Evolutionary conservation across 2,329 filamentous ascomycete genomes (phyloP).

Genomic region (Fusarium torulosum): DNA sequence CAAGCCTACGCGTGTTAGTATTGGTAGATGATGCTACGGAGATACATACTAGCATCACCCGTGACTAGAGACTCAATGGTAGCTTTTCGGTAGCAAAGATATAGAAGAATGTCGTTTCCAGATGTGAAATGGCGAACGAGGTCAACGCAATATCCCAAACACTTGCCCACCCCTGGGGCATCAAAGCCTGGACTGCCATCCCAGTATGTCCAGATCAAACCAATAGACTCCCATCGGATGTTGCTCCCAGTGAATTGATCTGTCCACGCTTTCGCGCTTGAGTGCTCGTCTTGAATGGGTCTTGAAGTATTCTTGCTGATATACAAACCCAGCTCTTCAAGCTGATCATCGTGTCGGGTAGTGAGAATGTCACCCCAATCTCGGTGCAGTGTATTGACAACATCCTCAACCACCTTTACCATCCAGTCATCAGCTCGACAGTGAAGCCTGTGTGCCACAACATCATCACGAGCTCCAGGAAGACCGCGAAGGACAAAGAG

Average conservation of each 20-base stretch:
- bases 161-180: constrained; percentile 13
- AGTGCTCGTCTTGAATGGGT: constrained; percentile 53
- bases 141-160: constrained; percentile 51
- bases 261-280: constrained; percentile 54
- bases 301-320: constrained; percentile 56
- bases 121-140: constrained; percentile 46
- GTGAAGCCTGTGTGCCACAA: constrained; percentile 39
- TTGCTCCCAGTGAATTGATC: constrained; percentile 55
- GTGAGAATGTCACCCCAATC: constrained; percentile 50
- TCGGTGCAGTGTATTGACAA: constrained; percentile 51
- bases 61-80: constrained; percentile 55
- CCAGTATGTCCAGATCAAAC: constrained; percentile 52
- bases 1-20: constrained; percentile 47
- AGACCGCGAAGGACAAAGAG: constrained; percentile 55
- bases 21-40: rapidly evolving
- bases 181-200: constrained; percentile 10
- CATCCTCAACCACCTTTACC: constrained; percentile 44
- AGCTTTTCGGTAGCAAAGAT: constrained; percentile 52
- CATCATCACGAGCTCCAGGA: constrained; percentile 44
- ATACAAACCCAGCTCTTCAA: constrained; percentile 54
- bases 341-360: constrained; percentile 42
- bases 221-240: constrained; percentile 60
- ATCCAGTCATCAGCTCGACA: constrained; percentile 52
- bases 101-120: constrained; percentile 56
- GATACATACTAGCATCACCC: constrained; percentile 56